Percentiles rank a stretch among this genome's conserved stretches.
Evolutionary conservation across 2,329 filamentous ascomycete genomes (phyloP).

Genomic region (Chlorencoelia australis): DNA sequence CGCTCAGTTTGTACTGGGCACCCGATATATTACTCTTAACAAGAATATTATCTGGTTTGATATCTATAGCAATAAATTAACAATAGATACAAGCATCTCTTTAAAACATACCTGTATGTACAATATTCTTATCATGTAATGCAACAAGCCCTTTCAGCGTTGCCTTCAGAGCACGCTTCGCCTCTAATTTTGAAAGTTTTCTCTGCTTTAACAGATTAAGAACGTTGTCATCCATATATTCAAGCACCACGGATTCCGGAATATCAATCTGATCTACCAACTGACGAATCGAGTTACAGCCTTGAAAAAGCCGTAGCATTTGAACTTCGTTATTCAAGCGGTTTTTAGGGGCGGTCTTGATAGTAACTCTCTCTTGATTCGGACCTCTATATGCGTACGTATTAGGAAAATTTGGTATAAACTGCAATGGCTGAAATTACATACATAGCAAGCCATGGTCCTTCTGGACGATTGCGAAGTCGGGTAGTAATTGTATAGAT

Average conservation of each 20-base stretch:
- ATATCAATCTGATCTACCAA: background rate
- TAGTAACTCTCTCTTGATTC: too few species aligned
- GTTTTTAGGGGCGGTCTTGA: background rate
- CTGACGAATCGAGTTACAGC: background rate
- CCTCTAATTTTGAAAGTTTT: background rate
- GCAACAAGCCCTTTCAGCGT: slow-evolving; percentile 32
- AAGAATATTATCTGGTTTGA: too few species aligned
- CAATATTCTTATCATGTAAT: slow-evolving; percentile 30
- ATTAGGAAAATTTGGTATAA: too few species aligned
- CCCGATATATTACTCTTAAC: too few species aligned
- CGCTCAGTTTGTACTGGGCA: too few species aligned
- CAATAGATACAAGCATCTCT: too few species aligned
- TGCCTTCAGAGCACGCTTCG: slow-evolving; percentile 34
- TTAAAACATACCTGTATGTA: slow-evolving; percentile 31
- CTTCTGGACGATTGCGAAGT: too few species aligned
- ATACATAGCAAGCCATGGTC: too few species aligned
- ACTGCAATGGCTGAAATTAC: too few species aligned
- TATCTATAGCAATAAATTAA: too few species aligned
- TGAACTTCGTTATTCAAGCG: background rate
- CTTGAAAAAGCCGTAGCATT: background rate
- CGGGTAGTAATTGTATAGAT: too few species aligned
- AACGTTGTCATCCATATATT: background rate
- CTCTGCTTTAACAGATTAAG: background rate
- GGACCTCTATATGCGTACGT: too few species aligned
- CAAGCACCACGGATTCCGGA: background rate